phyloP scores from a whole-genome alignment of 116 monocot species.

The Papilionanthe hybrid region DNA sequence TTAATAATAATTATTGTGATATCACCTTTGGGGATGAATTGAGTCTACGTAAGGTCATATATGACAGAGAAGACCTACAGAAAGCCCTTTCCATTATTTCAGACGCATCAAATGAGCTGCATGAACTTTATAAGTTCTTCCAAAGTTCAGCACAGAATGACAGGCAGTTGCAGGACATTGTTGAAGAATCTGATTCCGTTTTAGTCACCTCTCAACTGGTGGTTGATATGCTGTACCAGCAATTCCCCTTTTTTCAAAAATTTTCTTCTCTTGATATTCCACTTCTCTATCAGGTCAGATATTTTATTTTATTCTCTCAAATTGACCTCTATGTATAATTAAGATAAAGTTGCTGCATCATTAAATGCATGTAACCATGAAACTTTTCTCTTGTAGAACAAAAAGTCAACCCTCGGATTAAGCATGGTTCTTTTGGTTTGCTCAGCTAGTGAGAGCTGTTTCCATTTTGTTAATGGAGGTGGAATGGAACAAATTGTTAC shows the following conservation, averaged over 20 bases:
- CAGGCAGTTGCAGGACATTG: constrained; percentile 12
- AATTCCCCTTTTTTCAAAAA: constrained; percentile 40
- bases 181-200: constrained; percentile 21
- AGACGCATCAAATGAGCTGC: constrained; percentile 52
- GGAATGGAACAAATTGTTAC: constrained; percentile 67
- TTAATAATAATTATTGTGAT: constrained; percentile 18
- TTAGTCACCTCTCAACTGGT: constrained; percentile 39
- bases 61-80: constrained; percentile 22
- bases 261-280: constrained; percentile 18
- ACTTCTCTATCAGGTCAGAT: constrained; percentile 1
- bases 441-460: constrained; percentile 72
- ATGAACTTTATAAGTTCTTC: constrained; percentile 36
- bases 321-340: not conserved
- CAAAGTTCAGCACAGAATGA: constrained; percentile 11
- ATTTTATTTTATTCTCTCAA: not conserved
- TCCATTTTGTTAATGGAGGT: constrained; percentile 60
- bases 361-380: not conserved
- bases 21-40: constrained; percentile 13
- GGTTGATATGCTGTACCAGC: constrained; percentile 40
- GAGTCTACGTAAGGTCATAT: not conserved
- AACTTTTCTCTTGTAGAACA: constrained; percentile 43
- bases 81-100: constrained; percentile 23
- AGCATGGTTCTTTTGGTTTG: constrained; percentile 64
- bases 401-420: constrained; percentile 39
- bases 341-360: not conserved